Base-by-base conservation (phyloP, 2,329 filamentous ascomycete species). In the Aureobasidium sp. region DNA sequence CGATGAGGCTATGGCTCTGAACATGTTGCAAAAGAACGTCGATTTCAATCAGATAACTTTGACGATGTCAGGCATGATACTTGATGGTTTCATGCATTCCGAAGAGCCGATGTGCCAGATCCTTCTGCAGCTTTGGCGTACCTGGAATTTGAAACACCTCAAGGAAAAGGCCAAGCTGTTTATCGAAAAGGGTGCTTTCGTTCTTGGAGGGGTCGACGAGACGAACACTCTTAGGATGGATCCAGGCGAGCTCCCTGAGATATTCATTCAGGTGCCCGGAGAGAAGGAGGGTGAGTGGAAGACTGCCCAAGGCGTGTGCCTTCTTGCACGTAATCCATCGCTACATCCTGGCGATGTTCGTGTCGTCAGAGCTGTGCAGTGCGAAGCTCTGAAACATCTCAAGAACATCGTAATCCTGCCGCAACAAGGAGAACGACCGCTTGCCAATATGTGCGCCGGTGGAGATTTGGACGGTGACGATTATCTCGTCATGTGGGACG, bases 401-500 rank as follows among this genome's bases (percentile, higher is more conserved):
- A 86, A 83, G 62, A 87, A 97, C 70, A 89, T 95, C 0, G 87
- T 97, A 1, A 91, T 97, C 0, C 87, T 99, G 53, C 90, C 94
- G 0, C 85, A 89, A 39, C 87, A 79, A 0, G 93, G 93, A 0
- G 91, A 97, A 69, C 81, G 88, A 17, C 91, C 96, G 65, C 77
- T 99, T 24, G 85, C 92, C 0, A 91, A 89, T 69, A 97, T 97
- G 93, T 91, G 94, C 66, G 96, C 94, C 4, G 94, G 94, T 1
- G 94, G 94, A 0, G 94, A 99, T 70, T 81, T 99, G 0, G 94
- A 99, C 70, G 94, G 94, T 0, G 94, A 99, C 68, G 94, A 99
- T 70, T 99, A 91, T 71, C 87, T 97, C 61, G 85, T 97, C 5
- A 88, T 97, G 49, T 99, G 94, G 93, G 92, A 99, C 67, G 72